Conservation (phyloP, 768 basidiomycete genomes). For the Termitomyces sp. region DNA sequence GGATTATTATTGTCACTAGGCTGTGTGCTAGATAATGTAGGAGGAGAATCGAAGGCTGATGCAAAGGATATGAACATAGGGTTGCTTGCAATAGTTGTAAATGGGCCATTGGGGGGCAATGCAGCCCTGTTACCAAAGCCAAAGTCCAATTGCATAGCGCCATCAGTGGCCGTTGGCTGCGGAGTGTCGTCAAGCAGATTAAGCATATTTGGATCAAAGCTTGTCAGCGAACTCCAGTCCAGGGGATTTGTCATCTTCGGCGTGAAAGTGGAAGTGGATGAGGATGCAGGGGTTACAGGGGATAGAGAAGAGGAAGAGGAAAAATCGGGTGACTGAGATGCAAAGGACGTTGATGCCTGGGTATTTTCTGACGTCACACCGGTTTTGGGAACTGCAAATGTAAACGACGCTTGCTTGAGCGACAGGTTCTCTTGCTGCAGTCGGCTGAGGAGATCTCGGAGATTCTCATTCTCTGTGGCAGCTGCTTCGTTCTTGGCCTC, state of each 20-base stretch:
- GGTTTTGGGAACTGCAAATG: slow-evolving; percentile 66
- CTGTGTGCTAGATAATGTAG: slow-evolving; percentile 17
- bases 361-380: slow-evolving; percentile 14
- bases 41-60: slow-evolving; percentile 45
- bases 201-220: slow-evolving; percentile 68
- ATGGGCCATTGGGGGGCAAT: slow-evolving; percentile 45
- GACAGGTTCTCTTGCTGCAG: slow-evolving; percentile 85
- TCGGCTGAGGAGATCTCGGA: slow-evolving; percentile 79
- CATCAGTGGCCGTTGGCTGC: slow-evolving; percentile 50
- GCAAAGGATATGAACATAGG: slow-evolving; percentile 85
- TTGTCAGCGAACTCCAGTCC: slow-evolving; percentile 65
- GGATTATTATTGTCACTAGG: slow-evolving; percentile 21
- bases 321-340: slow-evolving; percentile 26
- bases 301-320: slow-evolving; percentile 13
- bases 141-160: slow-evolving; percentile 59
- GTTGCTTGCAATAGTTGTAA: slow-evolving; percentile 80
- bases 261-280: slow-evolving; percentile 25
- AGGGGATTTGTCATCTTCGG: slow-evolving; percentile 40
- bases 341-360: slow-evolving; percentile 20
- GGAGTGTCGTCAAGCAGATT: slow-evolving; percentile 58
- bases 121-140: slow-evolving; percentile 49
- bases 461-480: slow-evolving; percentile 79
- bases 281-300: slow-evolving; percentile 14
- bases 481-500: slow-evolving; percentile 78
- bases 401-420: slow-evolving; percentile 80